These are phyloP conservation scores for Blastocystis hominis DNA, from an alignment of 352 stramenopile genomes.

Conservation along the genomic window DNA sequence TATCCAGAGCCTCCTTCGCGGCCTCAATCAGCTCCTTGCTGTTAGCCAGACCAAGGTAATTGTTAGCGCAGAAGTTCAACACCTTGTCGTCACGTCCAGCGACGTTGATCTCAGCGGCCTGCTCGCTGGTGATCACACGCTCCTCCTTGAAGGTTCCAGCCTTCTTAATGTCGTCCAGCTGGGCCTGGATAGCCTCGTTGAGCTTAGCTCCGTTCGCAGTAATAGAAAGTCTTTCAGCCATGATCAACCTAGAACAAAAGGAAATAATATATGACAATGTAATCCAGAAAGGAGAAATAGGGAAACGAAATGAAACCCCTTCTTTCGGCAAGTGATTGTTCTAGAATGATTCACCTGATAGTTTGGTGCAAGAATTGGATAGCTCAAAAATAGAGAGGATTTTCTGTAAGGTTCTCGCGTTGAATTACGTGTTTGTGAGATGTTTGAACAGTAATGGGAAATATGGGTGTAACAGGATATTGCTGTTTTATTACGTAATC, in stretches of 20 bases:
- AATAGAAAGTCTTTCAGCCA: constrained; percentile 47
- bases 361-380: too few species aligned
- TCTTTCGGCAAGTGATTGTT: background rate
- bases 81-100: constrained; percentile 65
- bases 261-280: background rate
- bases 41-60: constrained; percentile 82
- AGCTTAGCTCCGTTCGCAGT: constrained; percentile 38
- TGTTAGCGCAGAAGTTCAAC: constrained; percentile 86
- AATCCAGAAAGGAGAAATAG: background rate
- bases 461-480: too few species aligned
- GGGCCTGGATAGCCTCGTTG: constrained; percentile 1
- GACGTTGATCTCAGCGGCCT: constrained; percentile 72
- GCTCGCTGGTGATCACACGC: constrained; percentile 77
- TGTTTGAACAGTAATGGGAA: too few species aligned
- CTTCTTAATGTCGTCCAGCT: background rate
- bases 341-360: background rate
- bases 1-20: constrained; percentile 72
- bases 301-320: background rate
- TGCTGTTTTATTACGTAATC: too few species aligned
- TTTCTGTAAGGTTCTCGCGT: too few species aligned
- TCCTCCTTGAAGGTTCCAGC: constrained; percentile 65
- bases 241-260: background rate
- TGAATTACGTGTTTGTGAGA: too few species aligned
- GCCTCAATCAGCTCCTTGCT: constrained; percentile 73
- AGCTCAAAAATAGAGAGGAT: too few species aligned